A percentile compares a stretch with the other conserved stretches of the same genome.
These are phyloP conservation scores for Achlya hypogyna DNA, from an alignment of 352 stramenopile species.

Conservation along the genomic window DNA sequence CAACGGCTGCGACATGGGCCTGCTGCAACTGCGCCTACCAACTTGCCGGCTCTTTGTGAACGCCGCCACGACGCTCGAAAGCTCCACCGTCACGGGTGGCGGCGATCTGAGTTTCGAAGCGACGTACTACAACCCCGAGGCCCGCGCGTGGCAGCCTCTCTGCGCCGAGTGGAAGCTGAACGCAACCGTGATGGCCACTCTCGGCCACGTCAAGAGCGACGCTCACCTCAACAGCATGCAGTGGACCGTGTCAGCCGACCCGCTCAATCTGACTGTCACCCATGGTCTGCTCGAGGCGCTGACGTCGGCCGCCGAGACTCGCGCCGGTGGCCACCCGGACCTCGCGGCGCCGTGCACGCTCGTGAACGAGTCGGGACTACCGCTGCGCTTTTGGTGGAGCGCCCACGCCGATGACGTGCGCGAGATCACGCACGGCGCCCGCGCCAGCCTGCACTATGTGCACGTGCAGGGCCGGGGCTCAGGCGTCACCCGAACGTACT, in stretches of 20 bases:
- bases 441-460: conserved; percentile 58
- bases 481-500: conserved; percentile 63
- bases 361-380: conserved; percentile 64
- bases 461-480: conserved; percentile 46
- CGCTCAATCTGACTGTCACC: conserved; percentile 64
- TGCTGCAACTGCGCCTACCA: conserved; percentile 63
- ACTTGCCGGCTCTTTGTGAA: conserved; percentile 70
- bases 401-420: conserved; percentile 35
- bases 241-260: conserved; percentile 55
- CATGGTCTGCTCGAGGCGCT: conserved; percentile 68
- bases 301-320: conserved; percentile 64
- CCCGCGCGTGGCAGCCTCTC: conserved; percentile 72
- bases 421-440: conserved; percentile 32
- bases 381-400: conserved; percentile 60
- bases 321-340: conserved; percentile 32
- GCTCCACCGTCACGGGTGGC: conserved; percentile 35
- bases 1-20: conserved; percentile 77
- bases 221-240: conserved; percentile 40
- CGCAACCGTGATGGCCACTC: conserved; percentile 30
- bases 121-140: conserved; percentile 78
- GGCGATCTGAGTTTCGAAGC: conserved; percentile 50
- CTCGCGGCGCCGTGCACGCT: conserved; percentile 67
- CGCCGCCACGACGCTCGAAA: conserved; percentile 41
- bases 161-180: conserved; percentile 68
- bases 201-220: background rate